A percentile compares a stretch with the other conserved stretches of the same genome.
Evolutionary conservation across 306 rosid species (phyloP).

Genomic region (Cucumis sativus): DNA sequence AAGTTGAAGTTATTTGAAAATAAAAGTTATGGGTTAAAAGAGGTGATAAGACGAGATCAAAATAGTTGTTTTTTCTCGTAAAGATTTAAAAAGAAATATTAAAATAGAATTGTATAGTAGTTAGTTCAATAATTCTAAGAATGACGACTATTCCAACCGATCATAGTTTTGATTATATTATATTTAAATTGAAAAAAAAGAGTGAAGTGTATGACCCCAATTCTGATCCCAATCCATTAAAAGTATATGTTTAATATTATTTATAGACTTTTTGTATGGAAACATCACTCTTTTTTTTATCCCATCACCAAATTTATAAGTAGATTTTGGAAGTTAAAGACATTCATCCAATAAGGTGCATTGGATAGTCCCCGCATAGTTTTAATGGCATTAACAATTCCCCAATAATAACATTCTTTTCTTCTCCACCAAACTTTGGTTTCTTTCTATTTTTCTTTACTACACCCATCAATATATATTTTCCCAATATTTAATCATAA

Average conservation of each 20-base stretch:
- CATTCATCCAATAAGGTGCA: conserved; percentile 8
- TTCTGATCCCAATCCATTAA: neutral
- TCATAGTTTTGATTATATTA: neutral
- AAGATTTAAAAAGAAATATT: neutral
- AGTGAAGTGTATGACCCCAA: neutral
- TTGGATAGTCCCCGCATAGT: conserved; percentile 24
- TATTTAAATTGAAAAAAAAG: neutral
- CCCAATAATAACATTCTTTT: neutral
- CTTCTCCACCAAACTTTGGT: neutral
- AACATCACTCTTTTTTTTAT: neutral
- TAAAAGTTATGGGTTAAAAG: too few species aligned
- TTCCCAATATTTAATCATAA: neutral
- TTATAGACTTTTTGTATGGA: neutral
- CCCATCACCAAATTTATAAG: neutral
- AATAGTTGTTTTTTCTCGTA: too few species aligned
- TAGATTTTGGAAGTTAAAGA: neutral
- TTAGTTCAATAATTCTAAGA: neutral
- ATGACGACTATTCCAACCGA: neutral
- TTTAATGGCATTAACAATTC: neutral
- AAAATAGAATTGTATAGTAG: neutral
- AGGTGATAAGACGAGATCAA: too few species aligned
- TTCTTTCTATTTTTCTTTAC: neutral
- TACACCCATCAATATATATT: neutral
- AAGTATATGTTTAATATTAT: conserved; percentile 1
- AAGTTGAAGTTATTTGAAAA: too few species aligned